phyloP scores from a whole-genome alignment of 1,284 basidiomycete genomes.

The Somion occarium region DNA sequence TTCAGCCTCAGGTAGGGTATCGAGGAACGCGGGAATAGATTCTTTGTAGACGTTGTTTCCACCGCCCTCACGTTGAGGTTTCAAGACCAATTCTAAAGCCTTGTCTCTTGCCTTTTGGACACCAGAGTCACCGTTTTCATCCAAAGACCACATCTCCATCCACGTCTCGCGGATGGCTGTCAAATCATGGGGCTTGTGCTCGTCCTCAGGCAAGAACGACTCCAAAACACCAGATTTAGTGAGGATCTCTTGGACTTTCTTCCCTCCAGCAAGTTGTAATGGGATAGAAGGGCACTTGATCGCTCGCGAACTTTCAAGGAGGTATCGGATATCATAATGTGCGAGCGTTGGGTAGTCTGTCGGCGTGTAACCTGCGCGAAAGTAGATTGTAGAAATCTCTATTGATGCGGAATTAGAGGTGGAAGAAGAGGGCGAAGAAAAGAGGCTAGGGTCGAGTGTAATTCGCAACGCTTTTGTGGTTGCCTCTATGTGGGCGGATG shows the following conservation, averaged over 20 bases:
- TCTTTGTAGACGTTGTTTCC: conserved; percentile 94
- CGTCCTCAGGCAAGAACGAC: conserved; percentile 51
- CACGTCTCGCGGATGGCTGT: conserved; percentile 44
- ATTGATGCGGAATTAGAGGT: conserved; percentile 14
- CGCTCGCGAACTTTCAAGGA: conserved; percentile 47
- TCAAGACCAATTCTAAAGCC: conserved; percentile 73
- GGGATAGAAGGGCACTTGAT: conserved; percentile 94
- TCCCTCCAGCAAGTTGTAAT: conserved; percentile 91
- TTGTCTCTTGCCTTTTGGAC: conserved; percentile 46
- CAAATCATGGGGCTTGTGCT: neutral
- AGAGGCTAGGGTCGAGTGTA: conserved; percentile 6
- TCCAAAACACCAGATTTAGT: conserved; percentile 73
- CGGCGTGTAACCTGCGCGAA: conserved; percentile 71
- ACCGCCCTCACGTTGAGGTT: conserved; percentile 96
- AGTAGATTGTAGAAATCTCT: conserved; percentile 29
- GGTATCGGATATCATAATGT: conserved; percentile 15
- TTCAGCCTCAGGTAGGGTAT: conserved; percentile 49
- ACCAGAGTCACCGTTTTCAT: conserved; percentile 27
- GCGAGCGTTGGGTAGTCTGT: conserved; percentile 63
- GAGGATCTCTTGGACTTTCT: conserved; percentile 93
- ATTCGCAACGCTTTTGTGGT: conserved; percentile 20
- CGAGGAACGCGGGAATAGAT: conserved; percentile 78
- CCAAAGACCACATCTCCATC: conserved; percentile 80
- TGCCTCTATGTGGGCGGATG: conserved; percentile 22
- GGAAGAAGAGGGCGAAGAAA: no score